Percentiles rank a stretch among this genome's conserved stretches.
phyloP scores from a whole-genome alignment of 495 filamentous ascomycete genomes.

The Penicillium pancosmium region DNA sequence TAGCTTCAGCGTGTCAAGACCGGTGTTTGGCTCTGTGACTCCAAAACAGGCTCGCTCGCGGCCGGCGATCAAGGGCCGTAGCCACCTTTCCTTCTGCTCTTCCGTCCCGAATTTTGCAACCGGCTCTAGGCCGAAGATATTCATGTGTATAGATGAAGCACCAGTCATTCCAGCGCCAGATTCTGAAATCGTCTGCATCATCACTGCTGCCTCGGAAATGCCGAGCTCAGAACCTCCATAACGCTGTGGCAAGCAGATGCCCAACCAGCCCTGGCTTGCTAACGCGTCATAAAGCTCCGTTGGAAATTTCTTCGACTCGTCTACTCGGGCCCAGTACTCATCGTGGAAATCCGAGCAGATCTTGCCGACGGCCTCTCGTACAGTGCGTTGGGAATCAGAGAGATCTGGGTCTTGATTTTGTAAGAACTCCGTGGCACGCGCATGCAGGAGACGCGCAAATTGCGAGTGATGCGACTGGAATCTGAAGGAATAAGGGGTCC shows the following conservation, averaged over 20 bases:
- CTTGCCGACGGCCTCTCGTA: slow-evolving; percentile 67
- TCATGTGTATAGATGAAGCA: slow-evolving; percentile 73
- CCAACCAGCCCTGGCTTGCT: slow-evolving; percentile 74
- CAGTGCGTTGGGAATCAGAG: slow-evolving; percentile 54
- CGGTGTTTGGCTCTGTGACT: slow-evolving; percentile 65
- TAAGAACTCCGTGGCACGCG: slow-evolving; percentile 24
- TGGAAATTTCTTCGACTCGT: slow-evolving; percentile 17
- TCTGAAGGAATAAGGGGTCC: too few species aligned
- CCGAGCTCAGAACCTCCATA: slow-evolving; percentile 63
- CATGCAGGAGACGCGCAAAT: slow-evolving; percentile 3
- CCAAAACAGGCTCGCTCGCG: slow-evolving; percentile 67
- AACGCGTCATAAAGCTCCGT: slow-evolving; percentile 66
- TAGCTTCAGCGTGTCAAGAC: slow-evolving; percentile 70
- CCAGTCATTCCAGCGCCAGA: slow-evolving; percentile 75
- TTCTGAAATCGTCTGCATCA: slow-evolving; percentile 80
- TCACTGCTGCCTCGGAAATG: slow-evolving; percentile 78
- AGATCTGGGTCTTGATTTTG: slow-evolving; percentile 21
- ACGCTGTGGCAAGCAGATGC: slow-evolving; percentile 70
- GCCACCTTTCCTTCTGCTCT: slow-evolving; percentile 60
- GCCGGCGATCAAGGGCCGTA: slow-evolving; percentile 63
- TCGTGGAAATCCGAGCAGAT: slow-evolving; percentile 64
- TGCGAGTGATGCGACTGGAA: not conserved
- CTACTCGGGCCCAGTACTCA: slow-evolving; percentile 58
- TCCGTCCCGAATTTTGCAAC: slow-evolving; percentile 66
- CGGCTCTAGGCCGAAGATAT: slow-evolving; percentile 76